phyloP scores from a whole-genome alignment of 192 early-diverging fungal genomes.

The Mortierella hygrophila region DNA sequence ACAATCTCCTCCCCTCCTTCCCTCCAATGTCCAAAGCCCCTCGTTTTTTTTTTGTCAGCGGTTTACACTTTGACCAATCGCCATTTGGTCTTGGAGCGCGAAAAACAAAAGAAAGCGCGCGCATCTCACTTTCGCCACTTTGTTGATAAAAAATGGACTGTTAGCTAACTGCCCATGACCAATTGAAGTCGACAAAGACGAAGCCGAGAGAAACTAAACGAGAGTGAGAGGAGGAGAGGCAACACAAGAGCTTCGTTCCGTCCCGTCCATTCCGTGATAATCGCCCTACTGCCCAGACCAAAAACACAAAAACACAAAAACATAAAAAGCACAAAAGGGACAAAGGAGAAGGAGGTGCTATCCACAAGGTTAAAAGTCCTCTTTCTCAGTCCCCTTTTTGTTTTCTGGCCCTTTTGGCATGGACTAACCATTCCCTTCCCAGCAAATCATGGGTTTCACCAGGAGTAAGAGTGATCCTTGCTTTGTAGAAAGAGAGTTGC shows the following conservation, averaged over 20 bases:
- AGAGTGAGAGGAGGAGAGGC: background rate
- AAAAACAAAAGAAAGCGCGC: background rate
- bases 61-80: background rate
- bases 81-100: background rate
- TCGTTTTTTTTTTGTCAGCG: background rate
- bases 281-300: background rate
- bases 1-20: background rate
- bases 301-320: background rate
- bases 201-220: background rate
- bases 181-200: background rate
- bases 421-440: background rate
- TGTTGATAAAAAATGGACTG: background rate
- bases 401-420: background rate
- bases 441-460: background rate
- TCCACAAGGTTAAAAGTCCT: background rate
- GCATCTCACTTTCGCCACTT: background rate
- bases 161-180: background rate
- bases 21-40: background rate
- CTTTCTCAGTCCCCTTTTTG: background rate
- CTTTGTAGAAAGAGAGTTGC: background rate
- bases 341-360: background rate
- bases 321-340: background rate
- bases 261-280: background rate
- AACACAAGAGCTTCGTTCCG: background rate
- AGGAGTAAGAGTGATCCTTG: background rate